These are phyloP conservation scores for Hymenoscyphus linearis DNA, from an alignment of 2,329 filamentous ascomycete species.

Conservation along the genomic window DNA sequence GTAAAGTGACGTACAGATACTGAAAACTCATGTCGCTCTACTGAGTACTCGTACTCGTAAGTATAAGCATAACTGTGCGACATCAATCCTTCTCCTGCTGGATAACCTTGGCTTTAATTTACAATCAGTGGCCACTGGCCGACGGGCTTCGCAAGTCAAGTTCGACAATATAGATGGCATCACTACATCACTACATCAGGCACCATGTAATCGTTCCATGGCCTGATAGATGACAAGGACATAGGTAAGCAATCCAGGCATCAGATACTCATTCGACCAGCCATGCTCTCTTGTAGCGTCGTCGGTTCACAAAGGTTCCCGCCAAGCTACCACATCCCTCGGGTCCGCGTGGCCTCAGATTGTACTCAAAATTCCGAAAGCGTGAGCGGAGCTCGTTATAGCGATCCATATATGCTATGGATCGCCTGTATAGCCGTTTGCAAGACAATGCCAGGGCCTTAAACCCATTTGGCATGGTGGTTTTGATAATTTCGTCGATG, in stretches of 20 bases:
- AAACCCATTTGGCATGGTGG: background rate
- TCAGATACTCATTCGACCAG: background rate
- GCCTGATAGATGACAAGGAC: background rate
- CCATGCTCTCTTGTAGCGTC: background rate
- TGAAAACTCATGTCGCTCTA: background rate
- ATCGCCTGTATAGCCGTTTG: background rate
- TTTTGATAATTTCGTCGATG: background rate
- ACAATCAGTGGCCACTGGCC: background rate
- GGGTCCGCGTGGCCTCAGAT: background rate
- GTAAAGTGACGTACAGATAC: constrained; percentile 5
- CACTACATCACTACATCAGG: background rate
- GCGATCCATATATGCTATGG: background rate
- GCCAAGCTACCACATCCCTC: background rate
- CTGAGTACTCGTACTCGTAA: too few relatives aligned
- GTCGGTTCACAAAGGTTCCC: background rate
- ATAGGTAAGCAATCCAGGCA: background rate
- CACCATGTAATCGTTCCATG: background rate
- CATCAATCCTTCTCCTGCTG: background rate
- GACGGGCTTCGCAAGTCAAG: background rate
- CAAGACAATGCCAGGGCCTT: background rate
- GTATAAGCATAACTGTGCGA: background rate
- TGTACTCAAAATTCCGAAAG: background rate
- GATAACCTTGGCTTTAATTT: background rate
- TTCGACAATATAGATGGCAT: background rate
- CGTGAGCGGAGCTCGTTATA: background rate